Conservation (phyloP, 192 early-diverging fungal genomes). For the Backusella macrospora region DNA sequence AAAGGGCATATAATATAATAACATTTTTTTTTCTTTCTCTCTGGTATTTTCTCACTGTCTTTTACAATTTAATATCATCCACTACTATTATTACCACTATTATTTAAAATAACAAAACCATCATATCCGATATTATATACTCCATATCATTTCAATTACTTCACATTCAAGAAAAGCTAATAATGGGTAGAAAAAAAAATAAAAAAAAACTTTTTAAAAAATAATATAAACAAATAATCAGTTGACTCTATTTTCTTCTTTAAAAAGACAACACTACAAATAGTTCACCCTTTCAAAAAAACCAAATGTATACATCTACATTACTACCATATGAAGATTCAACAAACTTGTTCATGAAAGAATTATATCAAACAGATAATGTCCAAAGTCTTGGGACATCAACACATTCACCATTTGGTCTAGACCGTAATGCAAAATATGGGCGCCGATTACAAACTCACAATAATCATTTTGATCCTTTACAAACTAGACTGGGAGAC, state of each 20-base stretch:
- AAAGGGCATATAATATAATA: neutral
- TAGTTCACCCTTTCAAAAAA: neutral
- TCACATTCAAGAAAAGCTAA: neutral
- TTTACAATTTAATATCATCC: neutral
- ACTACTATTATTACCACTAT: neutral
- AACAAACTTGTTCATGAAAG: neutral
- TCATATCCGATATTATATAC: neutral
- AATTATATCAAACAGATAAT: neutral
- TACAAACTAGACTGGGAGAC: neutral
- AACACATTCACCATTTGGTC: neutral
- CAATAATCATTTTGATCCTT: neutral
- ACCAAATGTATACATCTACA: neutral
- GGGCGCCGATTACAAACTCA: neutral
- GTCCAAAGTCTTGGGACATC: neutral
- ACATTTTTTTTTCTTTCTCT: neutral
- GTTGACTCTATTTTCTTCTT: no score
- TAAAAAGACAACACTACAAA: neutral
- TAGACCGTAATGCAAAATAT: conserved; percentile 9
- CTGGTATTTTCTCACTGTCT: neutral
- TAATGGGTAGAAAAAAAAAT: neutral
- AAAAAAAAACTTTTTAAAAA: neutral
- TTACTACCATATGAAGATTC: neutral
- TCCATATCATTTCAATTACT: no score
- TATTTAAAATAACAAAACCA: neutral
- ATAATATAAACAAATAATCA: neutral